Evolutionary conservation across 179 eudicot species (phyloP), one percentile per base, ranked within the genome.

Genomic region (Vitellaria paradoxa): DNA sequence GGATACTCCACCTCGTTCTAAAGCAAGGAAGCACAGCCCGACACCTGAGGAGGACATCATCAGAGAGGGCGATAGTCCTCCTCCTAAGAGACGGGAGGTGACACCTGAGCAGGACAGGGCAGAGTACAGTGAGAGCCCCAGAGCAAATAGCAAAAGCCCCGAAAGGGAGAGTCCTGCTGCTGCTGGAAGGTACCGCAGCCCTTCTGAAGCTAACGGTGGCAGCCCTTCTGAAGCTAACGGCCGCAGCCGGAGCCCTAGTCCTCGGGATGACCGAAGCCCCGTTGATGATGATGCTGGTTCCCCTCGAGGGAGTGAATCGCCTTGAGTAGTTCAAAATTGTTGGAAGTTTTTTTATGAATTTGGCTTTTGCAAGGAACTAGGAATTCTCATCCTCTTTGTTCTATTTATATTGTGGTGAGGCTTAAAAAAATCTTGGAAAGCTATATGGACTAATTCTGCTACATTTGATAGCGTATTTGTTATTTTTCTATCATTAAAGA

Each of bases 11-110:
- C 76, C 86, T n/a, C 70, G 85, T 23, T 79, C 87, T 2, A 83
- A 84, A 65, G 81, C 70, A 74, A 89, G 87, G 80, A 89, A 84
- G 76, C 90, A 68, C 79, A 88, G 91, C 78, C 94, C 82, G 65
- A 80, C 92, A 56, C 93, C 94, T 24, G 91, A 83, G 50, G 90
- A 82, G 26, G 89, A 76, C 20, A 70, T 46, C 77, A 64, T 57
- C 12, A 61, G 64, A 23, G 67, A 75, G 30, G 53, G 63, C 21
- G 74, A 23, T 64, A 82, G 77, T 56, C 79, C 73, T 40, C 73
- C 85, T 74, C 81, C 83, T 2, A 49, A 73, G 65, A 70, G 79
- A 65, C 78, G 18, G 20, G 55, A 69, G 65, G 9, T 20, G 37
- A 80, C 30, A 18, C 40, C 26, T 4, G 79, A 78, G 21, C 66